Conservation (phyloP, 179 eudicot genomes). For the Dionaea muscipula region DNA sequence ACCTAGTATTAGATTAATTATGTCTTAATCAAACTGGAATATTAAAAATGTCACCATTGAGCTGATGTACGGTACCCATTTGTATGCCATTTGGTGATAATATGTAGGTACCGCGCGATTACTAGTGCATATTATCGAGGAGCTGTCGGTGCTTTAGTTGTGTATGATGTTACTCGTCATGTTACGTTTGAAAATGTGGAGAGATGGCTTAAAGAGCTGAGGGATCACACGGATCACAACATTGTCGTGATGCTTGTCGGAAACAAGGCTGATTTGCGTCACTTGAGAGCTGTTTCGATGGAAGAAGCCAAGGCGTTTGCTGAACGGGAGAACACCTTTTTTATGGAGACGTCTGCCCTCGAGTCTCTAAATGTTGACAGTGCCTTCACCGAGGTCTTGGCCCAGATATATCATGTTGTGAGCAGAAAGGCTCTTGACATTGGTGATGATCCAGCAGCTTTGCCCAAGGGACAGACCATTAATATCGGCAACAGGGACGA, state of each 20-base stretch:
- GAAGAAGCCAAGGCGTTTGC: constrained; percentile 57
- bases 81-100: no score
- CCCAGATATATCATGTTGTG: constrained; percentile 66
- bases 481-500: constrained; percentile 53
- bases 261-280: no score
- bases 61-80: no score
- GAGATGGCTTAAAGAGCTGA: constrained; percentile 82
- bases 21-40: no score
- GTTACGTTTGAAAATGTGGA: constrained; percentile 70
- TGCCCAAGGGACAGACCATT: constrained; percentile 66
- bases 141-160: constrained; percentile 78
- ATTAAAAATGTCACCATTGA: no score
- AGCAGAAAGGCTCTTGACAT: constrained; percentile 72
- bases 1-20: no score
- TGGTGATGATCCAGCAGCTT: constrained; percentile 50
- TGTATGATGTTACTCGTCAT: constrained; percentile 67
- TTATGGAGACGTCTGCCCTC: constrained; percentile 84
- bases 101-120: constrained; percentile 68
- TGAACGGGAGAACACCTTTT: constrained; percentile 48
- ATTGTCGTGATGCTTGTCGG: constrained; percentile 80
- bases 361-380: constrained; percentile 65
- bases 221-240: constrained; percentile 66
- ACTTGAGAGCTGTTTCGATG: constrained; percentile 50
- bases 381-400: constrained; percentile 66
- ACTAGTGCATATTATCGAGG: constrained; percentile 89